Percentiles rank a stretch among this genome's conserved stretches.
Evolutionary conservation across 2,329 filamentous ascomycete species (phyloP).

Genomic region (Colletotrichum chlorophyti): DNA sequence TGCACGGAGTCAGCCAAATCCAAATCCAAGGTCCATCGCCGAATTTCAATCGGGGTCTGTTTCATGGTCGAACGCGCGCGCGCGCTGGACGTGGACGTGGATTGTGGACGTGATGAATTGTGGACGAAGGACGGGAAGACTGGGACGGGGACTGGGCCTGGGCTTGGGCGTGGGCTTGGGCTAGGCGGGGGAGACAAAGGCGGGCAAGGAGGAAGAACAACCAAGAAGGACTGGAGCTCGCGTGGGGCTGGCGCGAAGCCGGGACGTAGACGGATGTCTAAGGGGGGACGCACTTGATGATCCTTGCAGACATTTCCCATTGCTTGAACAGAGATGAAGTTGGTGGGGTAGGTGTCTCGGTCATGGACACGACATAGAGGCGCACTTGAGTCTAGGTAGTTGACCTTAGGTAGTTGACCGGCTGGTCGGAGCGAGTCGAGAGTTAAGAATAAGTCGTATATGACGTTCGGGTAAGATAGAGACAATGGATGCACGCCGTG

Average conservation of each 20-base stretch:
- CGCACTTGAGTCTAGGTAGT: too few relatives aligned
- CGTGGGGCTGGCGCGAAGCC: constrained; percentile 27
- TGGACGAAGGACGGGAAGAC: not conserved
- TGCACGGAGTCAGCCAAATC: constrained; percentile 34
- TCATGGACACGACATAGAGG: constrained; percentile 46
- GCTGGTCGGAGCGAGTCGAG: too few relatives aligned
- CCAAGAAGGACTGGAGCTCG: constrained; percentile 28
- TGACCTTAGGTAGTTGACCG: too few relatives aligned
- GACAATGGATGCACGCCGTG: not conserved
- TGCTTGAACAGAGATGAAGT: constrained; percentile 50
- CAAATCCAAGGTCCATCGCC: constrained; percentile 22
- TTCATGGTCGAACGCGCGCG: constrained; percentile 18
- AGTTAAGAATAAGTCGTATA: not conserved
- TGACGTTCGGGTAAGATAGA: constrained; percentile 4
- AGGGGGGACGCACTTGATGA: constrained; percentile 49
- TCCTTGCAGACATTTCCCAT: constrained; percentile 54
- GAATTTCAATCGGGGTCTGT: constrained; percentile 9
- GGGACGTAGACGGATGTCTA: constrained; percentile 12
- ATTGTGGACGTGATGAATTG: not conserved
- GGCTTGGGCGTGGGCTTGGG: not conserved
- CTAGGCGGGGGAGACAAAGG: constrained; percentile 28
- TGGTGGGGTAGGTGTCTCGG: constrained; percentile 43
- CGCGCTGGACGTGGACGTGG: constrained; percentile 16
- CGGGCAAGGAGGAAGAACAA: constrained; percentile 15
- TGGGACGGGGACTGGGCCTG: constrained; percentile 1